Percentiles rank a stretch among this genome's conserved stretches.
These are phyloP conservation scores for Rhododendron henanense DNA, from an alignment of 148 eudicot genomes.

Conservation along the genomic window DNA sequence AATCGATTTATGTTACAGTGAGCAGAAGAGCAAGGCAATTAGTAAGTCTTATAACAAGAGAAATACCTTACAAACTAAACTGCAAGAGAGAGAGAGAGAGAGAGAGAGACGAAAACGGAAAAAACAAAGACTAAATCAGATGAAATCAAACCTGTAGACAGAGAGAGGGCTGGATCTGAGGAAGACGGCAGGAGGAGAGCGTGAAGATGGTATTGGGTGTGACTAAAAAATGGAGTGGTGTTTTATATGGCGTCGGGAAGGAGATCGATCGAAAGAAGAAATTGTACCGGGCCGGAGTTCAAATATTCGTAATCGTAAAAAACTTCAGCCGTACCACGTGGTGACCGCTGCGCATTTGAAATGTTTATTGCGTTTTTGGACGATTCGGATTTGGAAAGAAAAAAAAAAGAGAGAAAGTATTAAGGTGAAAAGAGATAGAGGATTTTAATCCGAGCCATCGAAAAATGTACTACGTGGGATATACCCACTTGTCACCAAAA, in stretches of 20 bases:
- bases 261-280: neutral
- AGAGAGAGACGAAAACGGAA: neutral
- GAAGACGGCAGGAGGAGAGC: neutral
- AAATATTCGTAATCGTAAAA: no score
- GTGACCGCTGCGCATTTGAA: no score
- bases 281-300: neutral
- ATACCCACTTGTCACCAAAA: no score
- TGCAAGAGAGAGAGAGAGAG: neutral
- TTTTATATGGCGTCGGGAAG: neutral
- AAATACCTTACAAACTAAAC: neutral
- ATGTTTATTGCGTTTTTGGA: no score
- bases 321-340: no score
- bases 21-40: neutral
- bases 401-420: no score
- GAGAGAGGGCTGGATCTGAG: neutral
- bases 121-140: neutral
- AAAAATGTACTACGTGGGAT: no score
- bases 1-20: neutral
- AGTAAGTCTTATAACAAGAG: neutral
- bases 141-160: neutral
- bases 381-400: no score
- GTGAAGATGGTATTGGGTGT: neutral
- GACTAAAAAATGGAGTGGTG: neutral
- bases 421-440: no score
- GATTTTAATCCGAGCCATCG: no score